phyloP scores from a whole-genome alignment of 202 grass and related monocot species.

The Alloteropsis angusta region DNA sequence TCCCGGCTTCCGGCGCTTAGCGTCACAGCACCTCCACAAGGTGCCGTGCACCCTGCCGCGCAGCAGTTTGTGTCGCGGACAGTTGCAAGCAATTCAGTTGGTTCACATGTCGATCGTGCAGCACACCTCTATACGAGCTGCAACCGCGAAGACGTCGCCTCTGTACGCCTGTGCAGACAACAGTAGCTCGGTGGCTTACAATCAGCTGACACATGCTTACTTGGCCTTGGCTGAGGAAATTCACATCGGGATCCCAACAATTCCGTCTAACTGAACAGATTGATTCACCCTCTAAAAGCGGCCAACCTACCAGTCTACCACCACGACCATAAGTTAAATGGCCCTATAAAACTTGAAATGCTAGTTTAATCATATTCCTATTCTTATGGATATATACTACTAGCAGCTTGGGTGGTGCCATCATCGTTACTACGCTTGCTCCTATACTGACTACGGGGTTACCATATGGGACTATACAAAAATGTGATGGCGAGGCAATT shows the following conservation, averaged over 20 bases:
- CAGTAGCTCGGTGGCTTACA: too few species aligned
- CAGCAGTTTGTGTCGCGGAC: too few species aligned
- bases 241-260: not conserved
- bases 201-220: too few species aligned
- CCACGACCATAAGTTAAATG: not conserved
- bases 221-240: not conserved
- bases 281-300: not conserved
- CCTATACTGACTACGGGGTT: conserved; percentile 29
- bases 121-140: too few species aligned
- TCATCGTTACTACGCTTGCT: conserved; percentile 10
- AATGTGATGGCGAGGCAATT: conserved; percentile 15
- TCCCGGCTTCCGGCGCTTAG: too few species aligned
- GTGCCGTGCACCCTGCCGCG: too few species aligned
- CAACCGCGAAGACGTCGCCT: too few species aligned
- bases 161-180: too few species aligned
- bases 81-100: too few species aligned
- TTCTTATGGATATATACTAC: conserved; percentile 27
- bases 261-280: not conserved
- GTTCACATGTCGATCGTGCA: too few species aligned
- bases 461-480: conserved; percentile 48
- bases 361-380: conserved; percentile 12
- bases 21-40: too few species aligned
- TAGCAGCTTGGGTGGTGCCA: not conserved
- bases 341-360: not conserved
- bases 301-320: not conserved